Base-by-base conservation (phyloP, 495 filamentous ascomycete genomes). In the Podospora pseudoanserina region DNA sequence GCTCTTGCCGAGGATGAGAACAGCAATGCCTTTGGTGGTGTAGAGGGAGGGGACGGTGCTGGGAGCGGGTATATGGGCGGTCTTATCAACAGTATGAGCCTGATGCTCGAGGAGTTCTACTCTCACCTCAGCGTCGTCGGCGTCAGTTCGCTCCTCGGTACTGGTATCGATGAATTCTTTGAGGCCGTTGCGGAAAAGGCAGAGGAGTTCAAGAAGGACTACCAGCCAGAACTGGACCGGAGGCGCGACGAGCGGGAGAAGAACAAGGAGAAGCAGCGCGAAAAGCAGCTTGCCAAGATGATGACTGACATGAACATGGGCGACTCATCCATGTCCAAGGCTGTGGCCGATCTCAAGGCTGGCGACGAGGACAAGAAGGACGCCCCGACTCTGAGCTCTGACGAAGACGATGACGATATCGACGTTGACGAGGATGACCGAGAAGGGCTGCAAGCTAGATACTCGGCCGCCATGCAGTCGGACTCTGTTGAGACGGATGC, bases 51-150 rank as follows among this genome's bases (percentile, higher is more conserved):
- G 0, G 78, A 87, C 28, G 89, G 89, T 9, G 64, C 74, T 0
- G 93, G 94, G 0, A 94, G 91, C 71, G 95, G 95, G 32, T 99
- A 99, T 77, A 97, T 99, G 95, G 90, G 91, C n/a, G 93, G 90
- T 64, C 79, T 98, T 62, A 82, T 98, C 19, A 98, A 97, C 82
- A 95, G 91, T 75, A 99, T 99, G 95, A 95, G 91, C 74, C 79
- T 98, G 68, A 91, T 99, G 89, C 81, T 99, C 26, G 96, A 99
- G 71, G 95, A 99, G 77, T 99, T 99, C 76, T 99, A 99, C 76
- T 85, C 89, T 13, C 92, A 97, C 73, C 82, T 99, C 11, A 94
- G 87, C 76, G 88, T 99, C 19, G 93, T 98, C 0, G 93, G 90
- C 5, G 95, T 99, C 13, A 95, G 91, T 69, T 91, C 93, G 20